These are phyloP conservation scores for Penicillium sp. DNA, from an alignment of 2,329 filamentous ascomycete species.

Conservation along the genomic window DNA sequence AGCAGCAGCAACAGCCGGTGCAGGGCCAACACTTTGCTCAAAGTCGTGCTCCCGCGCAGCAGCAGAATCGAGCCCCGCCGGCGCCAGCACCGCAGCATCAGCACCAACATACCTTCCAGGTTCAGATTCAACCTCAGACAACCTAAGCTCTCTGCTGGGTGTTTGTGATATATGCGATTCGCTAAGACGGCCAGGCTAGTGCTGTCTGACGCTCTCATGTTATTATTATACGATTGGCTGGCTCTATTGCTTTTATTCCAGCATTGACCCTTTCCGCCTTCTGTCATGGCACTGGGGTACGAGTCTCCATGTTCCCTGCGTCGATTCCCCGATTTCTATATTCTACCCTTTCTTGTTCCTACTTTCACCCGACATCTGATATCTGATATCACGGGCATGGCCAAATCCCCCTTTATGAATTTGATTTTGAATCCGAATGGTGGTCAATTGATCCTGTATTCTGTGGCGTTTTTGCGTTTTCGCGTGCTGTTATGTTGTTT, in stretches of 20 bases:
- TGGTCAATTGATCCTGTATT: conserved; percentile 3
- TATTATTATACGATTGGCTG: background rate
- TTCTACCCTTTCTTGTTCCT: background rate
- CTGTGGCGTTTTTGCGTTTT: conserved; percentile 2
- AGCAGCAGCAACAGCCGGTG: conserved; percentile 16
- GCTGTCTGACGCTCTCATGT: background rate
- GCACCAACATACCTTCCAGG: conserved; percentile 36
- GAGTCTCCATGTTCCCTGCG: conserved; percentile 2
- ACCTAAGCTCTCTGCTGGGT: conserved; percentile 16
- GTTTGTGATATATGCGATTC: background rate
- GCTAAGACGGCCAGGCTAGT: background rate
- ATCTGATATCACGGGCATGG: conserved; percentile 8
- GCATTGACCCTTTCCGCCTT: background rate
- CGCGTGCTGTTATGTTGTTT: conserved; percentile 3
- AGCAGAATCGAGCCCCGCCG: conserved; percentile 28
- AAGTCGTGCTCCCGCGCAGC: conserved; percentile 13
- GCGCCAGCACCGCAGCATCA: conserved; percentile 36
- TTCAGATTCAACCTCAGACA: conserved; percentile 33
- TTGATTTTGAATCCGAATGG: background rate
- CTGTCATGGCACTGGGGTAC: background rate
- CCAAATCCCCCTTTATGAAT: conserved; percentile 5
- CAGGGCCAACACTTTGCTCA: conserved; percentile 8
- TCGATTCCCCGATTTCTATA: conserved; percentile 15
- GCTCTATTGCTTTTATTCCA: background rate
- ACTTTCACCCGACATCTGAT: conserved; percentile 2